Conservation (phyloP, 2,329 filamentous ascomycete species). For the Fusarium virguliforme region DNA sequence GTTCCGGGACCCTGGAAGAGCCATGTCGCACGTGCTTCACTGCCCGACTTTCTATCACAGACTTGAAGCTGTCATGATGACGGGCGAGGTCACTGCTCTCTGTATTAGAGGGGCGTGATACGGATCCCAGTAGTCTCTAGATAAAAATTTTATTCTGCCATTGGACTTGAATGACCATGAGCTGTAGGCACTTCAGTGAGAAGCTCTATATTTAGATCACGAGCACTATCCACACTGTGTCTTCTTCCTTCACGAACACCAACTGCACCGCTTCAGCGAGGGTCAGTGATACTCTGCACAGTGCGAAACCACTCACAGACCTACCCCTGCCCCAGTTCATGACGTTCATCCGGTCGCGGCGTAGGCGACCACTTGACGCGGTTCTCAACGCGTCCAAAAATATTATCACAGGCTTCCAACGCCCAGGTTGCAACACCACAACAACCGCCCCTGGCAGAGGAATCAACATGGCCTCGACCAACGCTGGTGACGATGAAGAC, state of each 20-base stretch:
- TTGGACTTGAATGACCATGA: background rate
- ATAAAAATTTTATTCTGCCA: background rate
- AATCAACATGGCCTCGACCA: slow-evolving; percentile 52
- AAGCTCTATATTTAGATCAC: background rate
- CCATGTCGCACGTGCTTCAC: slow-evolving; percentile 24
- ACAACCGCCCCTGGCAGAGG: slow-evolving; percentile 24
- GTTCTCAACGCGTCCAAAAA: slow-evolving; percentile 48
- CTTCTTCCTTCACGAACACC: rapidly evolving
- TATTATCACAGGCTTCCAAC: slow-evolving; percentile 35
- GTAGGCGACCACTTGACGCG: slow-evolving; percentile 47
- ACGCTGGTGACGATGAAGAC: slow-evolving; percentile 48
- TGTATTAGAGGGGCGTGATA: background rate
- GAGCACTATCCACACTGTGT: background rate
- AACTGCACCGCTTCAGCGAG: background rate
- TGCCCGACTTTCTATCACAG: background rate
- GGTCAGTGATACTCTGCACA: slow-evolving; percentile 1
- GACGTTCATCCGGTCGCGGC: slow-evolving; percentile 29
- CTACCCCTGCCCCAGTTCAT: slow-evolving; percentile 31
- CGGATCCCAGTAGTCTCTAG: background rate
- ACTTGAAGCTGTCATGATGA: background rate
- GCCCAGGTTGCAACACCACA: slow-evolving; percentile 35
- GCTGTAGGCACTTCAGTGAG: background rate
- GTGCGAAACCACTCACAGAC: slow-evolving; percentile 18
- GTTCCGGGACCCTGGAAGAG: slow-evolving; percentile 22
- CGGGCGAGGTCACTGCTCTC: too few species aligned